Evolutionary conservation across 805 yeast species (phyloP), one percentile per base, ranked within the genome.

Genomic region (Sugiyamaella americana): DNA sequence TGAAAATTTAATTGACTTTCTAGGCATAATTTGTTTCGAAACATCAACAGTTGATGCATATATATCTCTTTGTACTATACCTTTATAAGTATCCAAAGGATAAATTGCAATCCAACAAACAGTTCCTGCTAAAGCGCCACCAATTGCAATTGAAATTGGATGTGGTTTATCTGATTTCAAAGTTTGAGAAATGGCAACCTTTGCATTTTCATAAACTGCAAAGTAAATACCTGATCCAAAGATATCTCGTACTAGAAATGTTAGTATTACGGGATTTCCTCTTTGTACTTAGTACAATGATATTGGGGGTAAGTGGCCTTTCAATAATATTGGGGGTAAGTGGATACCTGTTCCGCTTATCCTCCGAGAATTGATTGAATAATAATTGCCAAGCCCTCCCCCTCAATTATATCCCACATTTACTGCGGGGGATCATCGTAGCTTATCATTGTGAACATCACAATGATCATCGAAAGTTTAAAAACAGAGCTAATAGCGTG

Each of bases 81-180:
- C 78, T 60, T 87, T 87, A 49, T 83, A 70, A 0, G 95, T 87
- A 62, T 87, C 96, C 8, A 87, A 60, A 2, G 95, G 94, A 65
- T 83, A 87, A 2, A 86, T 80, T 0, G 79, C 62, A 2, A 79
- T 64, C 94, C 95, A 86, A 43, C 87, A 74, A 16, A 82, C 64
- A 16, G 82, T 74, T 2, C 95, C 95, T 3, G 93, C 78, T 20
- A 80, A 52, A 0, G 87, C 95, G n/a, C 94, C 95, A 0, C 91
- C 84, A 2, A 80, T 30, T 2, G 82, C 79, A 19, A 81, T 71
- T 5, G 79, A 67, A 4, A 72, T 24, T 1, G 80, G 68, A 40
- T 63, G 59, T 3, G 66, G 58, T 13, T 51, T 52, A 10, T 56
- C 18, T 51, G 51, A 55, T 47, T 18, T 54, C 24, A 30, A 5